These are phyloP conservation scores for Coprinellus micaceus DNA, from an alignment of 768 basidiomycete species.

Conservation along the genomic window DNA sequence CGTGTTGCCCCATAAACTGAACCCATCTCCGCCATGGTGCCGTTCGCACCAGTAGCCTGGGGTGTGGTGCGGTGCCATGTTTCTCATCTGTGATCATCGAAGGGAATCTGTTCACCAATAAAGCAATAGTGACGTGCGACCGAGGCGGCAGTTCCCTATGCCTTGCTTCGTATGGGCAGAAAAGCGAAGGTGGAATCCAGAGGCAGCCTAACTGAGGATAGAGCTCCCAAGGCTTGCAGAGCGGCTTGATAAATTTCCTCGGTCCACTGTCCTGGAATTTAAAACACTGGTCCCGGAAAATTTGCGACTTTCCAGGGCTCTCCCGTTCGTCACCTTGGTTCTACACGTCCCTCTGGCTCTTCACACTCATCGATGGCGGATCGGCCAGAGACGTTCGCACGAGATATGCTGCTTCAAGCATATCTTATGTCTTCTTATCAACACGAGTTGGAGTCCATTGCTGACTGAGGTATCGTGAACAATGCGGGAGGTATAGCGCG, in stretches of 20 bases:
- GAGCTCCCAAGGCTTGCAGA: slow-evolving; percentile 2
- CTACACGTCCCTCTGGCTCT: not conserved
- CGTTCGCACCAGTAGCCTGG: slow-evolving; percentile 8
- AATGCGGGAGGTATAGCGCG: slow-evolving; percentile 3
- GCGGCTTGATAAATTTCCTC: slow-evolving; percentile 5
- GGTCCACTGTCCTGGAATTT: slow-evolving; percentile 3
- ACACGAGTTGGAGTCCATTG: not conserved
- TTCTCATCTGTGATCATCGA: not conserved
- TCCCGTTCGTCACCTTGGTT: slow-evolving; percentile 7
- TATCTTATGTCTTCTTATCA: slow-evolving; percentile 7
- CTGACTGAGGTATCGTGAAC: slow-evolving; percentile 4
- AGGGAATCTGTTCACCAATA: slow-evolving; percentile 2
- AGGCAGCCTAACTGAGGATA: not conserved
- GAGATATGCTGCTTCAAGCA: slow-evolving; percentile 6
- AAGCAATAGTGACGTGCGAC: not conserved
- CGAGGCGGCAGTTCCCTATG: not conserved
- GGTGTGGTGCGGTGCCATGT: slow-evolving; percentile 6
- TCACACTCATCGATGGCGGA: slow-evolving; percentile 9
- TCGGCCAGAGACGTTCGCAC: slow-evolving; percentile 4
- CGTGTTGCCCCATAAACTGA: slow-evolving; percentile 5
- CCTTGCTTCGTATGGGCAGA: not conserved
- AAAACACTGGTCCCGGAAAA: slow-evolving; percentile 2
- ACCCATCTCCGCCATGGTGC: slow-evolving; percentile 10
- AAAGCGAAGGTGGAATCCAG: not conserved
- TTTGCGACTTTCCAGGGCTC: slow-evolving; percentile 8